Percentiles rank a stretch among this genome's conserved stretches.
phyloP scores from a whole-genome alignment of 805 yeast genomes.

The Ogataea parapolymorpha region DNA sequence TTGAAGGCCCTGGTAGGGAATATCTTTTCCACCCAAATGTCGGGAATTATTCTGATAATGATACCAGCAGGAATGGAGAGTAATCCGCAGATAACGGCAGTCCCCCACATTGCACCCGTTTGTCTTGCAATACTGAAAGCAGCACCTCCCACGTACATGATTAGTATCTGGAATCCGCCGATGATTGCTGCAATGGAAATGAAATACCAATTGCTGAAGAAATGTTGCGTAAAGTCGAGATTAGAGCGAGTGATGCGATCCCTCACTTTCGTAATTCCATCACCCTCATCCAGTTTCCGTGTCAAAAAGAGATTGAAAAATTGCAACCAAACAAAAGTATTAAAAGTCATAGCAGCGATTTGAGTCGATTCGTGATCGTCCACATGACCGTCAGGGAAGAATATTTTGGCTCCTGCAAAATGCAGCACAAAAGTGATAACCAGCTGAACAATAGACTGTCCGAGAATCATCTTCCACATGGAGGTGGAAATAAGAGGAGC shows the following conservation, averaged over 20 bases:
- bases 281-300: slow-evolving; percentile 86
- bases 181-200: slow-evolving; percentile 67
- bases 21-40: slow-evolving; percentile 58
- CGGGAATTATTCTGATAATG: slow-evolving; percentile 78
- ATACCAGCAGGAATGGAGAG: slow-evolving; percentile 78
- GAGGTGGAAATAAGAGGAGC: slow-evolving; percentile 80
- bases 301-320: slow-evolving; percentile 90
- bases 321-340: slow-evolving; percentile 97
- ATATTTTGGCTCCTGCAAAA: slow-evolving; percentile 68
- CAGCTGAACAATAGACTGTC: slow-evolving; percentile 80
- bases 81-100: slow-evolving; percentile 78
- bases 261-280: slow-evolving; percentile 53
- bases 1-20: slow-evolving; percentile 63
- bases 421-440: slow-evolving; percentile 75
- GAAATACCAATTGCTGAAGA: slow-evolving; percentile 81
- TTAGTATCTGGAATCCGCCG: slow-evolving; percentile 79
- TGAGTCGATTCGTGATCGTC: slow-evolving; percentile 49
- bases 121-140: slow-evolving; percentile 83
- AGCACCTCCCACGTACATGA: slow-evolving; percentile 96
- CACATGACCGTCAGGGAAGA: slow-evolving; percentile 37
- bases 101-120: slow-evolving; percentile 86
- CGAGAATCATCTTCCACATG: slow-evolving; percentile 98
- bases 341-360: slow-evolving; percentile 83
- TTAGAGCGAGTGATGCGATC: slow-evolving; percentile 61
- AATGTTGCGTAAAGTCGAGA: slow-evolving; percentile 78